Evolutionary conservation across 2,329 filamentous ascomycete species (phyloP), one percentile per base, ranked within the genome.

Genomic region (Zasmidium cellare): DNA sequence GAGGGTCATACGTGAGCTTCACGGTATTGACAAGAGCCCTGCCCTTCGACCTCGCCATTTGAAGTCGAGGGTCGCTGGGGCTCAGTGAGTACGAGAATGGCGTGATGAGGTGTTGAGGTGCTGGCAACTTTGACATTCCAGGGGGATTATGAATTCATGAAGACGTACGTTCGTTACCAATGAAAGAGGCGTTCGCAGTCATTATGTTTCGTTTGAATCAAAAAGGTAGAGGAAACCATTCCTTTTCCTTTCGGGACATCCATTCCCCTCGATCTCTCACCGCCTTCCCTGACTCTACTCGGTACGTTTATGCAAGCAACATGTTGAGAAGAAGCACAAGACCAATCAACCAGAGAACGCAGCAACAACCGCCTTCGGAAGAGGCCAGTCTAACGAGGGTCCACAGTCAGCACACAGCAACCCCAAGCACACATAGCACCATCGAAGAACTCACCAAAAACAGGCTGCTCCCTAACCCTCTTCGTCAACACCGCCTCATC

Each of bases 371-470:
- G 55, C 55, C 50, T 57, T 57, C 1, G 55, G 55, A 1, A 57
- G 45, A 16, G 55, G 50, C 55, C 55, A 57, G 19, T 57, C 55
- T 57, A 24, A 16, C 12, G 25, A 5, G 25, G 6, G 11, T 28
- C 7, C 35, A 41, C 35, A 41, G 35, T 18, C 7, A 41, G 35
- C 5, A 6, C 35, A 9, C 9, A 41, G 16, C 19, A 9, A 31
- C 22, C n/a, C 20, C 50, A 28, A 55, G 22, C 28, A 41, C 19
- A n/a, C 3, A 46, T 20, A 50, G 22, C 23, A 45, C 24, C 23
- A 35, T n/a, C n/a, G n/a, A n/a, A n/a, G n/a, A 44, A 63, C 75
- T 71, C 65, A 78, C 76, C 75, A 62, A 74, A 78, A 11, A 65
- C 64, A 0, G 75, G 77, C 56, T 71, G 59, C 50, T 75, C 71